Conservation (phyloP, 306 rosid genomes). For the Myrica gale region DNA sequence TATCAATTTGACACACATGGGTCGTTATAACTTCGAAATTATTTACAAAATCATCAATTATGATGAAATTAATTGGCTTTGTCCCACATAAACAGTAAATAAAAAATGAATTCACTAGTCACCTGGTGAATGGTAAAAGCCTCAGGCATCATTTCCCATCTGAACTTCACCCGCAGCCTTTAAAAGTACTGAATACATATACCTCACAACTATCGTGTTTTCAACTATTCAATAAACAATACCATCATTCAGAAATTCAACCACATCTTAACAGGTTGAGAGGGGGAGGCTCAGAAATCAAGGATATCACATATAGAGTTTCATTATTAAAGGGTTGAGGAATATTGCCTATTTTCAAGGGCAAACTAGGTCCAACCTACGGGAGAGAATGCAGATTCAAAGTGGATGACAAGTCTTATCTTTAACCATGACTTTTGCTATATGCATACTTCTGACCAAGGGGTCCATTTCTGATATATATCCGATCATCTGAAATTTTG, state of each 20-base stretch:
- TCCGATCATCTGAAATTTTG: too few relatives aligned
- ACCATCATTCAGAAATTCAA: not conserved
- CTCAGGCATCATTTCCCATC: slow-evolving; percentile 14
- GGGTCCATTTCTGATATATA: too few relatives aligned
- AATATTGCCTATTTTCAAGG: not conserved
- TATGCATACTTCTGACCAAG: too few relatives aligned
- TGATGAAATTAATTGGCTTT: too few relatives aligned
- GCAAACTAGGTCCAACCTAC: too few relatives aligned
- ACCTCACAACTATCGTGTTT: not conserved
- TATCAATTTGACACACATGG: not conserved
- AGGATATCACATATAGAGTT: not conserved
- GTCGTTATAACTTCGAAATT: too few relatives aligned
- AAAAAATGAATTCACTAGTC: not conserved
- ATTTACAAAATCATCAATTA: too few relatives aligned
- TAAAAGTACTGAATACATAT: not conserved
- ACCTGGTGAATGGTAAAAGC: slow-evolving; percentile 17
- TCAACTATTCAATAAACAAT: not conserved
- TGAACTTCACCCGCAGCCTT: not conserved
- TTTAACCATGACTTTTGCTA: not conserved
- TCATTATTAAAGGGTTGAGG: not conserved
- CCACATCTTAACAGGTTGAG: not conserved
- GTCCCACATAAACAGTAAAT: slow-evolving; percentile 12
- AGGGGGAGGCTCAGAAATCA: not conserved
- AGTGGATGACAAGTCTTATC: too few relatives aligned
- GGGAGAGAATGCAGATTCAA: too few relatives aligned